Evolutionary conservation across 2,329 filamentous ascomycete genomes (phyloP).

Genomic region (Colletotrichum graminicola): DNA sequence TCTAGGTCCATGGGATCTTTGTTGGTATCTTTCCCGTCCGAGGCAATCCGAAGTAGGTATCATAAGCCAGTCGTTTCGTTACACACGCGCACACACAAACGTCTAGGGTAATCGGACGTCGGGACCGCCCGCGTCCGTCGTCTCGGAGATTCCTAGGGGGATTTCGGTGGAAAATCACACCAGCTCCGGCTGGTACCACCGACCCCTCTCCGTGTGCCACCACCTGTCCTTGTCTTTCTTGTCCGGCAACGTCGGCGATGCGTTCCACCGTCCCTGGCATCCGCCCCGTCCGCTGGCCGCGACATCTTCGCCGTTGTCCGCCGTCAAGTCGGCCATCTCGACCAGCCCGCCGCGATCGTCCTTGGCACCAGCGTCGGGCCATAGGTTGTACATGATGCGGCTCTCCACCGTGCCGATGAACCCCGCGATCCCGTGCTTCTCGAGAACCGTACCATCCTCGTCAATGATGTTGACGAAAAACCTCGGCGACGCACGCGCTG

Average conservation of each 20-base stretch:
- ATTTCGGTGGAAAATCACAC: constrained; percentile 3
- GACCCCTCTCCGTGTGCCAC: constrained; percentile 64
- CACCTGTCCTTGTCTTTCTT: constrained; percentile 63
- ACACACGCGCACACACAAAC: background rate
- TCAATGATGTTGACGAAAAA: constrained; percentile 71
- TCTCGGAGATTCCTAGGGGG: background rate
- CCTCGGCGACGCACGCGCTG: constrained; percentile 64
- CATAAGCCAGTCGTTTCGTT: constrained; percentile 20
- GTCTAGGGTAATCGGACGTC: background rate
- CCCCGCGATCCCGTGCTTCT: constrained; percentile 68
- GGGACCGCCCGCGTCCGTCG: background rate
- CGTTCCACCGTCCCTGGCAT: constrained; percentile 63
- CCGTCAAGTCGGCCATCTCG: constrained; percentile 63
- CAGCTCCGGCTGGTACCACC: constrained; percentile 53
- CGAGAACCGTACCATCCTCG: constrained; percentile 63
- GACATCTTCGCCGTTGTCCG: constrained; percentile 59
- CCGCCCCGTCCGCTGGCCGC: constrained; percentile 51
- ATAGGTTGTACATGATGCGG: constrained; percentile 70
- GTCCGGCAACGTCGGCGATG: constrained; percentile 52
- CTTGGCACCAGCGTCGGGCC: constrained; percentile 66
- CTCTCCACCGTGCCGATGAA: constrained; percentile 73
- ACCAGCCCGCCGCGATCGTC: constrained; percentile 70
- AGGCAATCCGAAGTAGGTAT: constrained; percentile 25
- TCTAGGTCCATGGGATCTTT: background rate
- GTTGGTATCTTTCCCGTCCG: constrained; percentile 27